Base-by-base conservation (phyloP, 2,329 filamentous ascomycete species). In the Nemania sp. region DNA sequence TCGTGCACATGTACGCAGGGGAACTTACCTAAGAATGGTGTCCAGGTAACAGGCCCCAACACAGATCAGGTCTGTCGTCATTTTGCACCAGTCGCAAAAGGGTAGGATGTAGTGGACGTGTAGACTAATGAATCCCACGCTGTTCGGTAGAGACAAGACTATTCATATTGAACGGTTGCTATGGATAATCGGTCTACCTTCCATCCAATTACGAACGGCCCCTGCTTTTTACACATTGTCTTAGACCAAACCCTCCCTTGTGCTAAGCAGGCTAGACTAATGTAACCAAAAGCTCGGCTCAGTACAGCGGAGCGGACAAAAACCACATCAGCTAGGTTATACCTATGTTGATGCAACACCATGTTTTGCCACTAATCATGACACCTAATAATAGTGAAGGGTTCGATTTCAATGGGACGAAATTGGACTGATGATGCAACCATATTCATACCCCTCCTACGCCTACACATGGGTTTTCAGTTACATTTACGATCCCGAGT, bases 1-100 rank as follows among this genome's bases (percentile, higher is more conserved):
- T 28, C 22, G 12, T 44, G 14, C 24, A 31, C 17, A 9, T 19
- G 36, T 19, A 14, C 11, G 31, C 24, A 39, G 48, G 43, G 34
- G 41, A 45, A 69, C 79, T 70, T 73, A 80, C 85, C 77, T 84
- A 34, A 89, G 74, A 54, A 90, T 86, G 1, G 85, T 90, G 69
- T 90, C 86, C 31, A 89, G 72, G 71, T 89, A 89, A 61, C 85
- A 86, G 22, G 85, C 85, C 19, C 86, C 86, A 39, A 87, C 76
- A 40, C 84, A 79, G 46, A 89, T 73, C 56, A 90, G 74, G 60
- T 82, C 80, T 70, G 77, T 79, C 75, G 79, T 81, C 54, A 54
- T 61, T 33, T 50, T 19, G 31, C 26, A 36, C 34, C 23, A 46
- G 42, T 23, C 34, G 24, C 15, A 41, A 15, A 49, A 41, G 45